phyloP scores from a whole-genome alignment of 495 filamentous ascomycete species.

The Sabuloglossum arenarium region DNA sequence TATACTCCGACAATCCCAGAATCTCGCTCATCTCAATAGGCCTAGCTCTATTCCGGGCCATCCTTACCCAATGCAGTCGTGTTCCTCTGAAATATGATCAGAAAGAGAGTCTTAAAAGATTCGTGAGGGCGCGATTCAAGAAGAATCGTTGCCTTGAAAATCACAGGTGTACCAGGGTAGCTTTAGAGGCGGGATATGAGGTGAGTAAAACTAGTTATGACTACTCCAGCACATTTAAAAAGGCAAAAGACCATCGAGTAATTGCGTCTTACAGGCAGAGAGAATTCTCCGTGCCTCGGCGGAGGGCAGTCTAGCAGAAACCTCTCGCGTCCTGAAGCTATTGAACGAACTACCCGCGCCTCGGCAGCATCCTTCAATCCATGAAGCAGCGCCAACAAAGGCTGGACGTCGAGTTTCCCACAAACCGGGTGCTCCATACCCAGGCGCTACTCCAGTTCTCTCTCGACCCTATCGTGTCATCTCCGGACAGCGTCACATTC shows the following conservation, averaged over 20 bases:
- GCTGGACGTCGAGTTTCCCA: background rate
- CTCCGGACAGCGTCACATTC: constrained; percentile 34
- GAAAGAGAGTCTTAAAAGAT: constrained; percentile 20
- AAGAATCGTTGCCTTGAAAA: constrained; percentile 30
- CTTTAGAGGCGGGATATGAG: constrained; percentile 13
- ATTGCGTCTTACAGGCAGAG: background rate
- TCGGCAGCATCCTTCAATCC: background rate
- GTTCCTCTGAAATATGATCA: constrained; percentile 22
- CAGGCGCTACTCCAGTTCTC: constrained; percentile 20
- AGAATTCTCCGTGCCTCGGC: constrained; percentile 3
- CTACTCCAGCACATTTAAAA: no score
- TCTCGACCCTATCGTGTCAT: constrained; percentile 23
- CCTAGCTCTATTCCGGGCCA: constrained; percentile 50
- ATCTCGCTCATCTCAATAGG: constrained; percentile 23
- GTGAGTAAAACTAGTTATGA: no score
- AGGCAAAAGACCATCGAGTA: no score
- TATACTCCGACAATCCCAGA: background rate
- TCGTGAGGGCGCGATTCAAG: constrained; percentile 35
- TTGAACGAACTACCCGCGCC: background rate
- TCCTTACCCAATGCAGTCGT: constrained; percentile 36
- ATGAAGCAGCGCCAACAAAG: background rate
- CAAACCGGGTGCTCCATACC: constrained; percentile 22
- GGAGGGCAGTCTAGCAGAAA: background rate
- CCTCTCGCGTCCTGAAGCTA: constrained; percentile 2
- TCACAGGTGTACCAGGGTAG: constrained; percentile 11